Conservation (phyloP, 108 stramenopile species). For the Pseudonitzschia delicatissima region DNA sequence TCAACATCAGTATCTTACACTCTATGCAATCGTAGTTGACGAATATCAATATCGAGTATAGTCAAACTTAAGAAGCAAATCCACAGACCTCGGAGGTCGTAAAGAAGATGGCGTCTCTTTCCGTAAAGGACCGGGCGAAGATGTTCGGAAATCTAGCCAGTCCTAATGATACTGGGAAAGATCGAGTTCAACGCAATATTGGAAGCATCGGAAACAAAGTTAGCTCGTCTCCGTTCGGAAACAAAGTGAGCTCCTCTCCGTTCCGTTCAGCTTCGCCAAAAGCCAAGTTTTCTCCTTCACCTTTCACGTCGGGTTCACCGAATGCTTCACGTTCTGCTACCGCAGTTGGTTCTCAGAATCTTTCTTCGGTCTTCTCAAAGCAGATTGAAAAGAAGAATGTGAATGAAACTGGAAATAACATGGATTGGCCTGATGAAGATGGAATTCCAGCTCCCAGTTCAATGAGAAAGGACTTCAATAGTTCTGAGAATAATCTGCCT, state of each 20-base stretch:
- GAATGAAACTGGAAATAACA: neutral
- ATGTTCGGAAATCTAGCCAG: constrained; percentile 26
- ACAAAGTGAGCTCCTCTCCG: neutral
- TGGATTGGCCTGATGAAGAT: constrained; percentile 22
- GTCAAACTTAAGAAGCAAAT: neutral
- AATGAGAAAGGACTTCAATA: neutral
- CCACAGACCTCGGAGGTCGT: neutral
- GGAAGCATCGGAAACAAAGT: neutral
- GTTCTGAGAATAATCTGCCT: neutral
- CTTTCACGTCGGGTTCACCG: neutral
- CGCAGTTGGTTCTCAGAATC: neutral
- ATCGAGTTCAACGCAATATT: neutral
- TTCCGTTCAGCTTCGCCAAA: neutral
- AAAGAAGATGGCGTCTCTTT: constrained; percentile 24
- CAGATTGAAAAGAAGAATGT: neutral
- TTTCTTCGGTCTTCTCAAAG: neutral
- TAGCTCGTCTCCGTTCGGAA: neutral
- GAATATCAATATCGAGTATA: no score
- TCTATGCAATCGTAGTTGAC: no score
- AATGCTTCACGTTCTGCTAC: neutral
- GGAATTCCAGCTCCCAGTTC: constrained; percentile 22
- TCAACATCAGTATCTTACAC: no score
- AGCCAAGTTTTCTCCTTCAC: neutral
- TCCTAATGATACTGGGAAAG: neutral
- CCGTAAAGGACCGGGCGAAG: constrained; percentile 32